Base-by-base conservation (phyloP, 2,329 filamentous ascomycete species). In the Colletotrichum lentis region DNA sequence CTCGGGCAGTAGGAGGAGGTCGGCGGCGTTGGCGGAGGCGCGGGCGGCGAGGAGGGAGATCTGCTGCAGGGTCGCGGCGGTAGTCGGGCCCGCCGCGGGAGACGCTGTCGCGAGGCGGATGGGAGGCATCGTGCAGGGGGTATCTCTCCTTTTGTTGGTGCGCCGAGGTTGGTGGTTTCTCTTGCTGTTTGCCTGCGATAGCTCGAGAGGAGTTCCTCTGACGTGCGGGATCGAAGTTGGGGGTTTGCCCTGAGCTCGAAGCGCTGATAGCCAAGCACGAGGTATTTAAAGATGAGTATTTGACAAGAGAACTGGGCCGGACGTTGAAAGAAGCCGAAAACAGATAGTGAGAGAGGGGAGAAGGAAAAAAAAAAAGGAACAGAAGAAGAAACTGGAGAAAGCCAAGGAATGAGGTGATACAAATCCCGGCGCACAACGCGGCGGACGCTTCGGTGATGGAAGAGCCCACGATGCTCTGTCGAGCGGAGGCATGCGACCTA, bases 1-100 rank as follows among this genome's bases (percentile, higher is more conserved):
- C 81, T 98, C 94, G 0, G 95, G 95, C 69, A 97, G 94, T 60
- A 97, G 88, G 35, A 97, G 84, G 57, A 97, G 84, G 76, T 96
- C 84, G 46, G 87, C 80, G 3, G 75, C 72, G 64, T 80, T 75
- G 1, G 77, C 73, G 3, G 89, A 86, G n/a, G 94, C 94, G 43
- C 83, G 80, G 27, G 80, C 80, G 41, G 91, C 89, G 16, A 91
- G 88, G 12, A 77, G 72, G 73, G 89, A 84, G 58, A 97, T 86
- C 43, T 90, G 86, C 7, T 79, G 74, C 63, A 97, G 85, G 1
- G 93, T 96, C 41, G 85, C 81, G 27, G 80, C 57, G 0, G 82
- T 84, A 18, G 84, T 85, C 59, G 81, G 71, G 64, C 81, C 80
- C 2, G 85, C 84, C 37, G 79, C 79, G 22, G 88, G 87, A 1